Evolutionary conservation across 371 early-diverging fungal species (phyloP).

Genomic region (Sporodiniella umbellata): DNA sequence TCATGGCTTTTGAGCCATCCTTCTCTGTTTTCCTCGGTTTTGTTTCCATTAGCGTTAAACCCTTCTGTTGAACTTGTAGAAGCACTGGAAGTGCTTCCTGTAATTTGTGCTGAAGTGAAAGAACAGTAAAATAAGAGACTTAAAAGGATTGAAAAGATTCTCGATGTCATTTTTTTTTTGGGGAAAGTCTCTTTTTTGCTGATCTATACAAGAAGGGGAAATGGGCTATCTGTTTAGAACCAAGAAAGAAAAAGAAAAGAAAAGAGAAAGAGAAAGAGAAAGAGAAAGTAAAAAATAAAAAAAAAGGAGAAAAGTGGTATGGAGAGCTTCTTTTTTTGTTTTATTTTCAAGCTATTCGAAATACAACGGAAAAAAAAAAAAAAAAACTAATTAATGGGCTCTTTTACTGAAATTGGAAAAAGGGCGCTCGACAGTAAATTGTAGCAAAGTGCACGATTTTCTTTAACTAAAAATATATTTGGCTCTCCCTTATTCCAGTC

Average conservation of each 20-base stretch:
- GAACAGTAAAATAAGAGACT: not conserved
- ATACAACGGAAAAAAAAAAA: not conserved
- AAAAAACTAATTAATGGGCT: not conserved
- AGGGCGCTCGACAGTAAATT: not conserved
- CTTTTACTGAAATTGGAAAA: slow-evolving; percentile 1
- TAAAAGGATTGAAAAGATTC: not conserved
- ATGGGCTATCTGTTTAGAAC: no score
- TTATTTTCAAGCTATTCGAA: not conserved
- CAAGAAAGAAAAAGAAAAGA: not conserved
- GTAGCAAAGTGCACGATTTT: not conserved
- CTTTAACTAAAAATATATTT: not conserved
- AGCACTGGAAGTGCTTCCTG: no score
- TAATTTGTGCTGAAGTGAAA: not conserved
- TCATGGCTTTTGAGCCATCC: not conserved
- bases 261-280: not conserved
- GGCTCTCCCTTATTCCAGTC: not conserved
- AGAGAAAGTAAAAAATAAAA: not conserved
- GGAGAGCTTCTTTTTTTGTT: not conserved
- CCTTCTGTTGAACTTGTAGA: not conserved
- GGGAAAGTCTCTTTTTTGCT: no score
- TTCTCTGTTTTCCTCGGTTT: not conserved
- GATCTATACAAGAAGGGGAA: no score
- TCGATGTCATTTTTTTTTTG: not conserved
- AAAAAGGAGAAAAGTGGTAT: no score
- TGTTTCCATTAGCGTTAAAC: not conserved